Evolutionary conservation across 805 yeast species (phyloP), one percentile per base, ranked within the genome.

Genomic region (Lipomyces yamanashiensis): DNA sequence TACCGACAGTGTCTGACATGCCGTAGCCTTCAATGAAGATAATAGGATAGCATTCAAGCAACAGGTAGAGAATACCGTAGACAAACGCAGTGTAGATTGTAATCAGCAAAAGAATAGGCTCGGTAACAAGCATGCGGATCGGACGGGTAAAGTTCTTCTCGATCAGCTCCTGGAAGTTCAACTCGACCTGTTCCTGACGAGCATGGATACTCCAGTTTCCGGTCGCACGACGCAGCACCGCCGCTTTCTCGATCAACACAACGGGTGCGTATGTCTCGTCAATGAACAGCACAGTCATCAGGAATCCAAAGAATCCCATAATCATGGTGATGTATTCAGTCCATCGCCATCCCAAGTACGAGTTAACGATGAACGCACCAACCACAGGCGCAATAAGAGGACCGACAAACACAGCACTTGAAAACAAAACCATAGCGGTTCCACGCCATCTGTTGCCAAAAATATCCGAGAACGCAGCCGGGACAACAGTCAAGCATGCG

Each of bases 381-480:
- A 84, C 83, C 62, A 92, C 85, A 17, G 97, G 97, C 0, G 93
- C 93, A 43, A 88, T 61, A 79, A 90, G 81, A 21, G 97, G 97
- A 62, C 96, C 95, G 43, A 82, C 79, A 69, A 89, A 88, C 41
- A 90, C 90, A 52, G 87, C 85, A 78, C 89, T 81, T 1, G 90
- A 80, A 71, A 91, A 92, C 17, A 87, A 67, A 9, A 87, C 79
- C 70, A 90, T 80, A 37, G 96, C 96, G 56, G 81, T 82, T 70
- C 97, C 97, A 77, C 97, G 84, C 28, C 80, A 73, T 43, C 74
- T 74, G 62, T 85, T 85, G 68, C 83, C 84, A 73, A 85, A 90
- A 81, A 90, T 81, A 75, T 92, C 97, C 7, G 96, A 89, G 79
- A 90, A 87, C 0, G 88, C 83, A 54, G 96, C 97, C 34, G 96